phyloP scores from a whole-genome alignment of 495 filamentous ascomycete species.

The Elaphomyces granulatus region DNA sequence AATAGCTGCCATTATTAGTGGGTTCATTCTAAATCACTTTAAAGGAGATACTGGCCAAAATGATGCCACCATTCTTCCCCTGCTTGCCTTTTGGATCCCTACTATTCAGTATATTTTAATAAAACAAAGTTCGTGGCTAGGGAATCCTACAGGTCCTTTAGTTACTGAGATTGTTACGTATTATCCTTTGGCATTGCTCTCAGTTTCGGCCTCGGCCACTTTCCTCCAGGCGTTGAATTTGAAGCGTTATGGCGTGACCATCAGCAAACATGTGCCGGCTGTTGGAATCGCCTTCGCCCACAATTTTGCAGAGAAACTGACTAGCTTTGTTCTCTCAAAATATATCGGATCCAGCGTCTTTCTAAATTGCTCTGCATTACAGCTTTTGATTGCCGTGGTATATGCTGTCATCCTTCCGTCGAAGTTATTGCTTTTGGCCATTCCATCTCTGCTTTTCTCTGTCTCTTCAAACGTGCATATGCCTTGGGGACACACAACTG shows the following conservation, averaged over 20 bases:
- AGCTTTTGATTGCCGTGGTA: constrained; percentile 45
- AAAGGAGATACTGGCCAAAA: constrained; percentile 27
- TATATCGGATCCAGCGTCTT: constrained; percentile 46
- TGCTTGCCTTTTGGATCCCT: constrained; percentile 62
- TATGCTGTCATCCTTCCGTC: constrained; percentile 56
- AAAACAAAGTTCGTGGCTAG: constrained; percentile 45
- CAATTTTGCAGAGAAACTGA: constrained; percentile 27
- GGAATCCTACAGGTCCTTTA: constrained; percentile 55
- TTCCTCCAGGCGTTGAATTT: constrained; percentile 46
- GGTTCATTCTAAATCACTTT: constrained; percentile 44
- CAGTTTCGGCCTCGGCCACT: constrained; percentile 48
- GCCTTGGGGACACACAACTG: constrained; percentile 32
- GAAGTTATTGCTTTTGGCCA: constrained; percentile 43
- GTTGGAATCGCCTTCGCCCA: constrained; percentile 39
- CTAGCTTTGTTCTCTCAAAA: neutral
- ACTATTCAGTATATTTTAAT: constrained; percentile 53
- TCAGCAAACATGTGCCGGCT: constrained; percentile 46
- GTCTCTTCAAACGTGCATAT: constrained; percentile 58
- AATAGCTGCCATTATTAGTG: constrained; percentile 43
- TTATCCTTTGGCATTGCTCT: constrained; percentile 57
- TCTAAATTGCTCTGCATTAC: constrained; percentile 56
- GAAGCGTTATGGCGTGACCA: constrained; percentile 35
- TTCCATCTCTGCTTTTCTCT: constrained; percentile 60
- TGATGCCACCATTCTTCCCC: constrained; percentile 39
- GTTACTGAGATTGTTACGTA: constrained; percentile 57